Evolutionary conservation across 805 yeast species (phyloP).

Genomic region (Barnettozyma sucrosica): DNA sequence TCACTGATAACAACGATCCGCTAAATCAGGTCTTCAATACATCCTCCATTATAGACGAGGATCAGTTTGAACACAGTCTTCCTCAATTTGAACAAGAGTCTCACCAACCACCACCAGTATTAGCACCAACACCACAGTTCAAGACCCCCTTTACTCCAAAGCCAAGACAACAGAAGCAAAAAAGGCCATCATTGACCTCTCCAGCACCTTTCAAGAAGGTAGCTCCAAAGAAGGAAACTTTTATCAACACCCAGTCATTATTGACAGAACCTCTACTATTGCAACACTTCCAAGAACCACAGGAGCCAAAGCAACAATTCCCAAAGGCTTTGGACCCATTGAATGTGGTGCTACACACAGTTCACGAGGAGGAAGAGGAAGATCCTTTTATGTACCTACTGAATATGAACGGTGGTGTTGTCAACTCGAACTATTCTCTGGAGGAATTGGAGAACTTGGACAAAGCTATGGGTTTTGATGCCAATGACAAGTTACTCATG

Average conservation of each 20-base stretch:
- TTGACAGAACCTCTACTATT: slow-evolving; percentile 6
- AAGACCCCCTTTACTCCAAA: background rate
- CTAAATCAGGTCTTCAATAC: background rate
- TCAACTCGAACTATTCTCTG: slow-evolving; percentile 18
- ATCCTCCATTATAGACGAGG: background rate
- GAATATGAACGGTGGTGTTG: slow-evolving; percentile 10
- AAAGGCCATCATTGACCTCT: background rate
- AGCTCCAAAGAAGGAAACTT: background rate
- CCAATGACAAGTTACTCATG: slow-evolving; percentile 22
- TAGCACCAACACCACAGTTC: background rate
- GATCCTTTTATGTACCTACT: slow-evolving; percentile 22
- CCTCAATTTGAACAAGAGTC: background rate
- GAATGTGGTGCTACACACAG: slow-evolving; percentile 4
- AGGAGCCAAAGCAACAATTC: background rate
- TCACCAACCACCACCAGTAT: background rate
- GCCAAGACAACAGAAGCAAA: background rate
- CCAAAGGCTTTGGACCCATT: slow-evolving; percentile 6
- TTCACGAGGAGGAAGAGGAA: slow-evolving; percentile 11
- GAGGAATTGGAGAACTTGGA: slow-evolving; percentile 25
- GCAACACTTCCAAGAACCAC: slow-evolving; percentile 4
- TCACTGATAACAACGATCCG: background rate
- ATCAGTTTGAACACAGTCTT: background rate
- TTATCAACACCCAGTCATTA: slow-evolving; percentile 2
- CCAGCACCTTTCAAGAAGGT: background rate
- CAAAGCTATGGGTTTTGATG: slow-evolving; percentile 27